Percentiles rank a stretch among this genome's conserved stretches.
Conservation (phyloP, 768 basidiomycete species). For the Suillus weaverae region DNA sequence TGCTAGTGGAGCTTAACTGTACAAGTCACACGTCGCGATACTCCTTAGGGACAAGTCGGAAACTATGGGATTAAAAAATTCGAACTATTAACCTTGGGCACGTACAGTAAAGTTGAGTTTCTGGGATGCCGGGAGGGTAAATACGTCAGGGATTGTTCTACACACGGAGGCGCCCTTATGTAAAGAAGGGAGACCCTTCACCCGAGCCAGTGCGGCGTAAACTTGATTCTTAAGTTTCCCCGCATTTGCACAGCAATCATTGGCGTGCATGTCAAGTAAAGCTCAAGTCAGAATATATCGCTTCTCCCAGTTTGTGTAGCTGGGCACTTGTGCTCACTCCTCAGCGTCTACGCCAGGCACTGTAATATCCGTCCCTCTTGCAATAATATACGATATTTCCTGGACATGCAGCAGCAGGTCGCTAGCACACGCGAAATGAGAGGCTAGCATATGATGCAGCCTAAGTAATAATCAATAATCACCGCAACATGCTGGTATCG, state of each 20-base stretch:
- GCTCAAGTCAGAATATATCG: background rate
- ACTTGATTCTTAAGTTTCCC: conserved; percentile 12
- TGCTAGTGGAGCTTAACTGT: background rate
- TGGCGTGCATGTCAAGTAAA: conserved; percentile 1
- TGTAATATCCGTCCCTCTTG: background rate
- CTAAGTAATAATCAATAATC: background rate
- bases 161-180: background rate
- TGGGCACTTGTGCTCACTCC: background rate
- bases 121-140: background rate
- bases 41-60: background rate
- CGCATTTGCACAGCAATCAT: conserved; percentile 18
- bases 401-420: background rate
- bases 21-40: background rate
- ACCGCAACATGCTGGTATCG: conserved; percentile 4
- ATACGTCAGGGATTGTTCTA: background rate
- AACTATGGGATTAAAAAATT: background rate
- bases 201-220: background rate
- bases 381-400: background rate
- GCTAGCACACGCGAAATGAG: background rate
- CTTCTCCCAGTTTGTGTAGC: background rate
- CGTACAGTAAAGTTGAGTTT: background rate
- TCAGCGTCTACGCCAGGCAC: background rate
- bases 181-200: background rate
- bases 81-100: background rate
- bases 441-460: background rate